Percentiles rank a stretch among this genome's conserved stretches.
Conservation (phyloP, 495 filamentous ascomycete species). For the Filosporella fistucella region DNA sequence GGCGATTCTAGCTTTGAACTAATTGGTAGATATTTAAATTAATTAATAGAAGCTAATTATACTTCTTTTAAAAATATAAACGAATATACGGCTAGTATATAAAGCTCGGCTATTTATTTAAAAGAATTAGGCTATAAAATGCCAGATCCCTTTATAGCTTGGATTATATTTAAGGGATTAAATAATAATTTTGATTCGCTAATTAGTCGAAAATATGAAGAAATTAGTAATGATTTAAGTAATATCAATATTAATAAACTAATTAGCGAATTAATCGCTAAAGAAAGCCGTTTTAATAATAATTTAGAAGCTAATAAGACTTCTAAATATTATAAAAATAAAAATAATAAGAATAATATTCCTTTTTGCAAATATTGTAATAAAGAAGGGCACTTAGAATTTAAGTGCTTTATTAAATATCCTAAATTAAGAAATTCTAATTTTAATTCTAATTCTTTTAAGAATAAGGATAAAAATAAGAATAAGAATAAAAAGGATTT, state of each 20-base stretch:
- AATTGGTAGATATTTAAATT: constrained; percentile 2
- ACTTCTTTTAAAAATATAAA: constrained; percentile 2
- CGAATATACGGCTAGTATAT: neutral
- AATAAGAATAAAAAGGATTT: neutral
- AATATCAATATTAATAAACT: constrained; percentile 8
- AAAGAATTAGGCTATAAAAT: constrained; percentile 2
- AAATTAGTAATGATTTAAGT: constrained; percentile 1
- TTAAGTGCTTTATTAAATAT: constrained; percentile 8
- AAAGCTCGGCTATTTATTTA: neutral
- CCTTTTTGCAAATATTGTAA: constrained; percentile 4
- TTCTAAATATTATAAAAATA: constrained; percentile 2
- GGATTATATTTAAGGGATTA: constrained; percentile 6
- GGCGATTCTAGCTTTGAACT: constrained; percentile 2
- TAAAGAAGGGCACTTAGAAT: constrained; percentile 5
- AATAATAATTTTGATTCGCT: constrained; percentile 1
- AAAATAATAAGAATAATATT: neutral
- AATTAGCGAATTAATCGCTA: neutral
- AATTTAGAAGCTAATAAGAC: neutral
- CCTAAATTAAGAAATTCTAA: constrained; percentile 4
- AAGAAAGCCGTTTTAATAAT: neutral
- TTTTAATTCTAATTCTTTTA: neutral
- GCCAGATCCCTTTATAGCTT: neutral
- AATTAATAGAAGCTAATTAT: constrained; percentile 4
- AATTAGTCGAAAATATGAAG: constrained; percentile 4
- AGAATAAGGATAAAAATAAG: constrained; percentile 1